Evolutionary conservation across 179 eudicot genomes (phyloP).

Genomic region (Patellifolia procumbens): DNA sequence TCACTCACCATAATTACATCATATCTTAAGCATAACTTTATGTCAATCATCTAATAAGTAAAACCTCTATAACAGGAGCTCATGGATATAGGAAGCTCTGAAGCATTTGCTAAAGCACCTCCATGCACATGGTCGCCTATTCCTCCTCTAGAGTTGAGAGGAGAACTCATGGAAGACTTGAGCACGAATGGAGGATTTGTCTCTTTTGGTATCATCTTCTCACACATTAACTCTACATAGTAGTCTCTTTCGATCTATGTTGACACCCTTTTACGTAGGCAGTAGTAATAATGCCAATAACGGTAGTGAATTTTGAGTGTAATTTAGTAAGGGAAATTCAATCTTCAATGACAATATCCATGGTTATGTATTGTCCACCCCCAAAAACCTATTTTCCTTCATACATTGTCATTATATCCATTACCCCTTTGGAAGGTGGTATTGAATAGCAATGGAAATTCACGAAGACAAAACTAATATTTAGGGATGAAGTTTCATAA

Average conservation of each 20-base stretch:
- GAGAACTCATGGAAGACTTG: conserved; percentile 74
- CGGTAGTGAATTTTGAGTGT: background rate
- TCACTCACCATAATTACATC: background rate
- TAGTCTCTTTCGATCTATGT: background rate
- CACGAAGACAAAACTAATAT: too few species aligned
- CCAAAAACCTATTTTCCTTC: too few species aligned
- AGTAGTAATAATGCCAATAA: background rate
- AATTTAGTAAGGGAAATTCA: too few species aligned
- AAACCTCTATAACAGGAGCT: conserved; percentile 59
- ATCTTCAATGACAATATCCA: too few species aligned
- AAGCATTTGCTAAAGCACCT: conserved; percentile 69
- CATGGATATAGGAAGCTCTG: conserved; percentile 56
- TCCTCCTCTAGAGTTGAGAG: conserved; percentile 90
- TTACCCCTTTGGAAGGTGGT: too few species aligned
- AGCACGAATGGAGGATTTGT: conserved; percentile 94
- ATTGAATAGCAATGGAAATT: too few species aligned
- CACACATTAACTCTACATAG: background rate
- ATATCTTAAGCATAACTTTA: background rate
- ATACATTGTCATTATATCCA: too few species aligned
- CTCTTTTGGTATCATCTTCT: conserved; percentile 59
- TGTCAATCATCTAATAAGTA: background rate
- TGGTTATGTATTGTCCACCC: too few species aligned
- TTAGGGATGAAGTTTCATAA: too few species aligned
- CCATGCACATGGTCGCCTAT: conserved; percentile 90
- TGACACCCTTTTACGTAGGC: too few species aligned